These are phyloP conservation scores for Persicaria maculosa DNA, from an alignment of 148 eudicot species.

Conservation along the genomic window DNA sequence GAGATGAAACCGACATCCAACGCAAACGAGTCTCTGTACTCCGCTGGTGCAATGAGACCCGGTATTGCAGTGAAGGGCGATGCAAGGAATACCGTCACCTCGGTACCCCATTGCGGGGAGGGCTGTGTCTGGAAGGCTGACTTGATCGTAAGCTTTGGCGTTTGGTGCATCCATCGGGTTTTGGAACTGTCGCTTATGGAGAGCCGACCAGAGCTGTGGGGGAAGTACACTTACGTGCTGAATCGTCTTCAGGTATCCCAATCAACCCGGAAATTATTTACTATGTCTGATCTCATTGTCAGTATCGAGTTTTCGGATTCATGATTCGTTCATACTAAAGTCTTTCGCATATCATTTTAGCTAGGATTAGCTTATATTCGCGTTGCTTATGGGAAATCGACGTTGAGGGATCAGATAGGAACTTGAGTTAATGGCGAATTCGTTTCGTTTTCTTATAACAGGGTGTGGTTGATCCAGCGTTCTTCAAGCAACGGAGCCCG, in stretches of 20 bases:
- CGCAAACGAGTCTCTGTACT: conserved; percentile 28
- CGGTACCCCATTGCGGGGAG: conserved; percentile 88
- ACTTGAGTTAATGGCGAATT: not conserved
- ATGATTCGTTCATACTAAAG: too few relatives aligned
- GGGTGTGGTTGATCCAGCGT: conserved; percentile 85
- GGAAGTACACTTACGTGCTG: conserved; percentile 88
- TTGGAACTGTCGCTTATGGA: conserved; percentile 93
- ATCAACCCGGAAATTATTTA: not conserved
- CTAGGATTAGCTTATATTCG: not conserved
- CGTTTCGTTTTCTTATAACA: conserved; percentile 14
- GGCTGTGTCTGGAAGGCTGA: conserved; percentile 79
- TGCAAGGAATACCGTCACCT: conserved; percentile 36
- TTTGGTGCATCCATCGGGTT: conserved; percentile 88
- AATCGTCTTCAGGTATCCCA: conserved; percentile 92
- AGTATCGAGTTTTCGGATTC: not conserved
- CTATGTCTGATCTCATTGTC: not conserved
- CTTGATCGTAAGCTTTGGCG: conserved; percentile 81
- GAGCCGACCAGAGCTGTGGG: conserved; percentile 99
- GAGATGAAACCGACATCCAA: conserved; percentile 31
- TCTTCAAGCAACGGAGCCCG: conserved; percentile 63
- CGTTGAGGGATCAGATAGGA: not conserved
- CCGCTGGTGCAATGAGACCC: conserved; percentile 32
- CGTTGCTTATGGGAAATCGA: not conserved
- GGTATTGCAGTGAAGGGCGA: conserved; percentile 25
- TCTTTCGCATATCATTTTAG: not conserved